Percentiles rank a stretch among this genome's conserved stretches.
phyloP scores from a whole-genome alignment of 148 eudicot species.

The Nyssa sinensis region DNA sequence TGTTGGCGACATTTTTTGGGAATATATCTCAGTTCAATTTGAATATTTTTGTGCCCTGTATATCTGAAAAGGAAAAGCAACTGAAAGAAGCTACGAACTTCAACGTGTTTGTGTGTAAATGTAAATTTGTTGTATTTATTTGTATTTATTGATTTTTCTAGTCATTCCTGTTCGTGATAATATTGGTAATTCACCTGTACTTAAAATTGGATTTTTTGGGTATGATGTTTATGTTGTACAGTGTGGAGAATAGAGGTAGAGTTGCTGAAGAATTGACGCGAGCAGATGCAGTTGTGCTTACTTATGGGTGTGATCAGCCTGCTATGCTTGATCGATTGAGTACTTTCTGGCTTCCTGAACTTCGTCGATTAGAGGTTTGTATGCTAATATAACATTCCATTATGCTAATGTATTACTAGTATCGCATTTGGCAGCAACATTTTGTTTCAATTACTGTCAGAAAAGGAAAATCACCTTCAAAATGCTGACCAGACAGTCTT shows the following conservation, averaged over 20 bases:
- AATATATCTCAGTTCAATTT: background rate
- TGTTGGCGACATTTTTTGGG: too few species aligned
- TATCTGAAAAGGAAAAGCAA: background rate
- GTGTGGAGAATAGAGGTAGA: slow-evolving; percentile 63
- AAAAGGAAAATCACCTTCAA: too few species aligned
- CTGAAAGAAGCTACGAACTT: background rate
- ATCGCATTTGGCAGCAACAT: background rate
- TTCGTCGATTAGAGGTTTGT: slow-evolving; percentile 81
- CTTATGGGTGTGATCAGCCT: slow-evolving; percentile 90
- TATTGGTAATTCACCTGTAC: background rate
- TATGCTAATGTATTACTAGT: background rate
- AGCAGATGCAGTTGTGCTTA: slow-evolving; percentile 92
- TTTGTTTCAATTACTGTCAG: background rate
- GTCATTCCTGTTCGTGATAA: background rate
- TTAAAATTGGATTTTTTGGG: slow-evolving; percentile 4
- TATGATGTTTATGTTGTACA: slow-evolving; percentile 22
- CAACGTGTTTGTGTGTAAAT: background rate
- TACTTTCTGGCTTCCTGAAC: slow-evolving; percentile 89
- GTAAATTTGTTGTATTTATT: background rate
- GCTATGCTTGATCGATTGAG: slow-evolving; percentile 78
- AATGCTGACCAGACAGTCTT: background rate
- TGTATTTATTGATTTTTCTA: background rate
- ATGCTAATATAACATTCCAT: background rate
- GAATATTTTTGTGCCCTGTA: background rate
- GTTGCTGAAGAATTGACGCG: slow-evolving; percentile 71